Base-by-base conservation (phyloP, 805 yeast species). In the Myxozyma melibiosi region DNA sequence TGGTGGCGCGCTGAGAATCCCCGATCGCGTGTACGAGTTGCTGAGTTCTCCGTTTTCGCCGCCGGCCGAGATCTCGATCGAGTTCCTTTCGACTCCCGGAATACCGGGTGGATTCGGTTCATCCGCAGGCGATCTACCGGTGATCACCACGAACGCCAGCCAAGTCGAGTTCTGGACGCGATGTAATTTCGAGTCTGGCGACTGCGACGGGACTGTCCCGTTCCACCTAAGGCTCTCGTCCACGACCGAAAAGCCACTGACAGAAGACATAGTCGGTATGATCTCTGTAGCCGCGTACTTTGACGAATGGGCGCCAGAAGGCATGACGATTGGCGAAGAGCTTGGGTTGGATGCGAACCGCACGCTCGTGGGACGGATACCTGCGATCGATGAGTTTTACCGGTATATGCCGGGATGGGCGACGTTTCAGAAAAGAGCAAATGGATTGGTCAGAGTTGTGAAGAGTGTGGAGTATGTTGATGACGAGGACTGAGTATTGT, bases 341-440 rank as follows among this genome's bases (percentile, higher is more conserved):
- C 14, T 31, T 28, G 53, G n/a, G 18, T 1, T 5, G 18, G 38
- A 18, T 3, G 27, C 13, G 16, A 16, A 48, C 13, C 13, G 20
- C n/a, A 20, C 33, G 3, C 9, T 8, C 3, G 69, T 71, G 7
- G 80, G 80, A 25, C 78, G 78, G 53, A 69, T 88, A 2, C 90
- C 95, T 1, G 89, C 92, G 1, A 82, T 78, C 62, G 84, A 81
- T 56, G 96, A 90, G 66, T 67, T 90, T 42, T 65, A 84, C 41
- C 80, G 81, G 61, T 89, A 81, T 67, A 74, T 87, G 1, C 95
- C 96, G 1, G 70, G 75, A n/a, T 80, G 81, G 69, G 78, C 84
- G 20, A 78, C 84, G 1, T 84, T 84, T 76, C 79, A 88, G 38
- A 90, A 88, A 64, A 65, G 73, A 57, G 61, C 62, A 4, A 80